These are phyloP conservation scores for Neurospora pannonica DNA, from an alignment of 495 filamentous ascomycete species.

Conservation along the genomic window DNA sequence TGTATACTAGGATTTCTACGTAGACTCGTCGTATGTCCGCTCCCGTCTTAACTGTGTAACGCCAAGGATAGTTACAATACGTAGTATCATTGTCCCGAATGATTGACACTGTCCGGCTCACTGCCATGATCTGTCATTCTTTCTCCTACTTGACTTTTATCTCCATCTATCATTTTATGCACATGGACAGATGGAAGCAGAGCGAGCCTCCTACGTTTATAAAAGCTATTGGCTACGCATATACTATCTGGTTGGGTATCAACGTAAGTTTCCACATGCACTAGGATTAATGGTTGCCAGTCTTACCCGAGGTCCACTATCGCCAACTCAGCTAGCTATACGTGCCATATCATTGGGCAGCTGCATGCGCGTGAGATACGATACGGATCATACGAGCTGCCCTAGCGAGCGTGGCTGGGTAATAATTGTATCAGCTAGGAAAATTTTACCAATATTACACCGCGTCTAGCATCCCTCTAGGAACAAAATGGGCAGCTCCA, in stretches of 20 bases:
- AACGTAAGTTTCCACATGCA: not conserved
- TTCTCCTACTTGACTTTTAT: not conserved
- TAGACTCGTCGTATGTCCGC: not conserved
- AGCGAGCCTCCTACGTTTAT: not conserved
- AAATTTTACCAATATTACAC: not conserved
- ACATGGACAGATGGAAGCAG: not conserved
- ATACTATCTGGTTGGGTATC: not conserved
- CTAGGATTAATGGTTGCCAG: not conserved
- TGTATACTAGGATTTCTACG: not conserved
- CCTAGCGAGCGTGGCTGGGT: not conserved
- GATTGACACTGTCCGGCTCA: not conserved
- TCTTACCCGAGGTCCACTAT: not conserved
- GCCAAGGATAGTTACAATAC: not conserved
- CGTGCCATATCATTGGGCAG: not conserved
- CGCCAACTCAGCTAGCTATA: not conserved
- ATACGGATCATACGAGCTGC: not conserved
- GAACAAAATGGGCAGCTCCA: not conserved
- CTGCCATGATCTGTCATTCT: not conserved
- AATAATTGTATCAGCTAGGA: not conserved
- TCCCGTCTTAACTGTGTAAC: not conserved
- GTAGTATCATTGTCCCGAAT: not conserved
- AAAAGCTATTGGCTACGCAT: not conserved
- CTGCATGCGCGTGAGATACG: not conserved
- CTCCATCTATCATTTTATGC: not conserved
- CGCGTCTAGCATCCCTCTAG: not conserved